These are phyloP conservation scores for Xylariaceae sp. DNA, from an alignment of 2,329 filamentous ascomycete genomes.

Conservation along the genomic window DNA sequence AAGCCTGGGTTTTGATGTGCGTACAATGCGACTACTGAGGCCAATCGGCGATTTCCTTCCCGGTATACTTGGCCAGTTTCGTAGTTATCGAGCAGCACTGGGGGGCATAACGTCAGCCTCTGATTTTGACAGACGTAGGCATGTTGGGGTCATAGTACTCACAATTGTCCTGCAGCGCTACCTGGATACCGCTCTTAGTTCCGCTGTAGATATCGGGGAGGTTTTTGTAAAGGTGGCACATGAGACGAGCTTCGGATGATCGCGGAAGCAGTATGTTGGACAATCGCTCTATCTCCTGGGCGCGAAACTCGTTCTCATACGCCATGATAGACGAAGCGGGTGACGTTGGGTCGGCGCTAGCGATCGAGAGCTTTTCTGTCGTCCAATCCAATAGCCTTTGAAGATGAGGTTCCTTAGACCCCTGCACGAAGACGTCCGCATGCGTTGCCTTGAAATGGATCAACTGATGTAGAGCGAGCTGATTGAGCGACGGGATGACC, in stretches of 20 bases:
- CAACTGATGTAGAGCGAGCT: conserved; percentile 6
- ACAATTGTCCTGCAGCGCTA: conserved; percentile 4
- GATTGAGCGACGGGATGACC: conserved; percentile 4
- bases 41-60: conserved; percentile 3
- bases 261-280: background rate
- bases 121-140: background rate
- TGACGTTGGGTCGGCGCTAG: background rate
- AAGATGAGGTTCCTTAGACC: background rate
- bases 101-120: background rate
- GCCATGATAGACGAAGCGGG: background rate
- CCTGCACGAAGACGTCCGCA: background rate
- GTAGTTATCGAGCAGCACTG: conserved; percentile 5
- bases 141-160: background rate
- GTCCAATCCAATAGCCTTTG: conserved; percentile 8
- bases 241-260: conserved; percentile 6
- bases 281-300: conserved; percentile 5
- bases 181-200: conserved; percentile 4
- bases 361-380: background rate
- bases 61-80: conserved; percentile 4
- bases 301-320: background rate
- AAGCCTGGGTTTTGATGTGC: conserved; percentile 3
- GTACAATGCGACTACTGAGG: background rate
- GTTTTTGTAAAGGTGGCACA: conserved; percentile 5
- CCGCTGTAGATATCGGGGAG: conserved; percentile 1
- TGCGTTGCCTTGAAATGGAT: conserved; percentile 8